Percentiles rank a stretch among this genome's conserved stretches.
These are phyloP conservation scores for Diaporthe sp. DNA, from an alignment of 2,329 filamentous ascomycete species.

Conservation along the genomic window DNA sequence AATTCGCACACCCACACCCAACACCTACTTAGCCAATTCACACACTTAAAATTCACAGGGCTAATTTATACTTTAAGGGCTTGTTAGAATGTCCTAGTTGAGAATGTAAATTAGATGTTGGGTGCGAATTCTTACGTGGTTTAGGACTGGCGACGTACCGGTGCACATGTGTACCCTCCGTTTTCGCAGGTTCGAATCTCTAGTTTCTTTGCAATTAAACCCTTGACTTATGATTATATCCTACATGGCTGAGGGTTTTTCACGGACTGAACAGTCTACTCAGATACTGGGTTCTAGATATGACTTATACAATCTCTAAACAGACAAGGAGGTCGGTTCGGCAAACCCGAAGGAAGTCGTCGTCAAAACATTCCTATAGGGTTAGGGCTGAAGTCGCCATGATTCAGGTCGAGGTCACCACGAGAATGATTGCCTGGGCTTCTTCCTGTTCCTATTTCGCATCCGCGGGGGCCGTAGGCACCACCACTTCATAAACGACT, in stretches of 20 bases:
- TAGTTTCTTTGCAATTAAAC: neutral
- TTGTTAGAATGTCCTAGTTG: no score
- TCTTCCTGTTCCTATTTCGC: neutral
- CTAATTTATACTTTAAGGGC: no score
- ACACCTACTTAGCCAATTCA: no score
- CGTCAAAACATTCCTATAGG: neutral
- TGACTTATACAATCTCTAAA: neutral
- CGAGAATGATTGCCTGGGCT: neutral
- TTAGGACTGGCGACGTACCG: no score
- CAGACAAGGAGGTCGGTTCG: neutral
- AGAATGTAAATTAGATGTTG: no score
- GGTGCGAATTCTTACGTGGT: no score
- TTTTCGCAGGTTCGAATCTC: no score
- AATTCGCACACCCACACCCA: no score
- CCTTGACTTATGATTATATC: neutral
- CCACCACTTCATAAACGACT: neutral
- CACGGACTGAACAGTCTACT: neutral
- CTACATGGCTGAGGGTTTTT: neutral
- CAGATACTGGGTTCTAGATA: neutral
- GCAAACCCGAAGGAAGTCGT: neutral
- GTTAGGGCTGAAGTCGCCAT: slow-evolving; percentile 1
- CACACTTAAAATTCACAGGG: no score
- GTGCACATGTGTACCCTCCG: no score
- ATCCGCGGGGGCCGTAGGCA: neutral
- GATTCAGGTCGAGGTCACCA: neutral